Base-by-base conservation (phyloP, 2,329 filamentous ascomycete species). In the Penicillium carneum region DNA sequence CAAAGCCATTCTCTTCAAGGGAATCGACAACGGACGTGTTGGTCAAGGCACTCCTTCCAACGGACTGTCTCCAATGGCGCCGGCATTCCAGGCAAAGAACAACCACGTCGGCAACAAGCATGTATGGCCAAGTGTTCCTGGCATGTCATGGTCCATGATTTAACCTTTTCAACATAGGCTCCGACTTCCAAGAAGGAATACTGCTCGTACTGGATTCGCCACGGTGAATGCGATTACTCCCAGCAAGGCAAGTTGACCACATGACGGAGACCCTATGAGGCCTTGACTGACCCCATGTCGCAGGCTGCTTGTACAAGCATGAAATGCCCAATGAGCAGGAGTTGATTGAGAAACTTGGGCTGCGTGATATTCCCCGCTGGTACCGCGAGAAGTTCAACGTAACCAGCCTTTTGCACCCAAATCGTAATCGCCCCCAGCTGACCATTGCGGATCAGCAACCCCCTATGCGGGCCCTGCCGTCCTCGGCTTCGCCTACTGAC, bases 191-290 rank as follows among this genome's bases (percentile, higher is more conserved):
- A 85, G 70, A 96, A 96, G 74, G 81, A 90, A 26, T 96, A 90
- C 76, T 97, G 93, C 78, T 91, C 92, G 61, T 92, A 94, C 76
- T 97, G 93, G 93, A 89, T 97, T 57, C 88, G 91, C 69, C 89
- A 90, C 61, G 93, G 92, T 20, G 87, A 91, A 45, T 97, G 93
- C 74, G 90, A 90, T 63, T 97, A 92, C 75, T 88, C 86, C 3
- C 91, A 96, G 74, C 89, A 93, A 72, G 93, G 78, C 76, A 68
- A 57, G 70, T 60, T 11, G 8, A 18, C 20, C 47, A 51, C 11
- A 10, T 48, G 8, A 2, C 20, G 2, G 20, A 18, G 16, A 60
- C 14, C 29, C 47, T 48, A 43, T 57, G 5, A 23, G 18, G 12
- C 23, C 16, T 16, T 53, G 36, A 54, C 59, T 58, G 46, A 63